Percentiles rank a stretch among this genome's conserved stretches.
phyloP scores from a whole-genome alignment of 257 asterid species.

The Gardenia jasminoides region DNA sequence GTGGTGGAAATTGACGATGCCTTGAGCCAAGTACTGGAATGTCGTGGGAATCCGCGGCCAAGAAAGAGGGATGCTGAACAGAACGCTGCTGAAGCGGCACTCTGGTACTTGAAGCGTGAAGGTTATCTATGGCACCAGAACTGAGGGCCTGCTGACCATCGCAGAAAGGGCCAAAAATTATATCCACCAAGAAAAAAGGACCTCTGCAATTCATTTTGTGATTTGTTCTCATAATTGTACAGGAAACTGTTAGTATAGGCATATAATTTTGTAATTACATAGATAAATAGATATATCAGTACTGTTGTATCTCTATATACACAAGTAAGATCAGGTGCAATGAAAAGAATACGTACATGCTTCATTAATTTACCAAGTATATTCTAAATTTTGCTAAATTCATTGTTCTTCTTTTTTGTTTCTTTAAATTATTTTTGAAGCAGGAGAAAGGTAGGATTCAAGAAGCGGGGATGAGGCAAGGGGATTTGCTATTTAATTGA shows the following conservation, averaged over 20 bases:
- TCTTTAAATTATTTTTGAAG: too few relatives aligned
- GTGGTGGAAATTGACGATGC: slow-evolving; percentile 52
- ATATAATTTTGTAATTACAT: not conserved
- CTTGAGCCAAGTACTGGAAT: slow-evolving; percentile 42
- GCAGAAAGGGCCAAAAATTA: not conserved
- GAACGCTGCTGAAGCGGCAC: slow-evolving; percentile 74
- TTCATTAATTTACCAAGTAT: too few relatives aligned
- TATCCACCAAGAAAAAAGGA: not conserved
- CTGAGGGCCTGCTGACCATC: not conserved
- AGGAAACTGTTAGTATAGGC: not conserved
- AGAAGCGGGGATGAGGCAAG: too few relatives aligned
- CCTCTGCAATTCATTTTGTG: not conserved
- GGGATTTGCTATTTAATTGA: too few relatives aligned
- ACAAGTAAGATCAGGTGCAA: not conserved
- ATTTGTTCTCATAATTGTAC: not conserved
- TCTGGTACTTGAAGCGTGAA: slow-evolving; percentile 63
- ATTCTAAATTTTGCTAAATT: too few relatives aligned
- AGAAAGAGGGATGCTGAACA: slow-evolving; percentile 84
- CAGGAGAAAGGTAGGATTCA: too few relatives aligned
- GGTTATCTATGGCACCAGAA: slow-evolving; percentile 43
- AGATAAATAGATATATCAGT: not conserved
- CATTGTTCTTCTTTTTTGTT: not conserved
- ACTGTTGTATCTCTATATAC: not conserved
- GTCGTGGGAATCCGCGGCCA: slow-evolving; percentile 51
- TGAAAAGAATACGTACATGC: too few relatives aligned